phyloP scores from a whole-genome alignment of 108 stramenopile genomes.

The Discostella pseudostelligera region DNA sequence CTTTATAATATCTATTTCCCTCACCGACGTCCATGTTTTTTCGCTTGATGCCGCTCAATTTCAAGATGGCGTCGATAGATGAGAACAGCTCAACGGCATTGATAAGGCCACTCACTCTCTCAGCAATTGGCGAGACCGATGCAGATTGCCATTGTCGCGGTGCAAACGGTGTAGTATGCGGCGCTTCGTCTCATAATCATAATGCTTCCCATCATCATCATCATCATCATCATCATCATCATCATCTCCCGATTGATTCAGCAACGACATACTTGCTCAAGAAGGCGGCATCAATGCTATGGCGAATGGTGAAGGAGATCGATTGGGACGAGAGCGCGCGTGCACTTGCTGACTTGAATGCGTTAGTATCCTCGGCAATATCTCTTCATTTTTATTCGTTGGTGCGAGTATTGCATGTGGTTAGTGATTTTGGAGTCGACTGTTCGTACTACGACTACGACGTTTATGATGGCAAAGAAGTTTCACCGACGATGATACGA shows the following conservation, averaged over 20 bases:
- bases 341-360: not conserved
- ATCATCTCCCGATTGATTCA: not conserved
- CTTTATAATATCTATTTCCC: too few relatives aligned
- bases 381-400: not conserved
- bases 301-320: not conserved
- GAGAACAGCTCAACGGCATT: too few relatives aligned
- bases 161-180: too few relatives aligned
- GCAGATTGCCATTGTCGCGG: too few relatives aligned
- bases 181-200: too few relatives aligned
- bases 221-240: too few relatives aligned
- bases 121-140: too few relatives aligned
- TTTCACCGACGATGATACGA: not conserved
- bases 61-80: too few relatives aligned
- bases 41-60: too few relatives aligned
- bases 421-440: not conserved
- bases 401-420: not conserved
- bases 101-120: too few relatives aligned
- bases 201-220: too few relatives aligned
- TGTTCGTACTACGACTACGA: not conserved
- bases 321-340: not conserved
- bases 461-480: not conserved
- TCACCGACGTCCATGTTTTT: too few relatives aligned
- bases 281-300: not conserved
- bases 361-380: not conserved
- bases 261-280: not conserved